Percentiles rank a stretch among this genome's conserved stretches.
phyloP scores from a whole-genome alignment of 176 grass and related monocot genomes.

The Ananas comosus region DNA sequence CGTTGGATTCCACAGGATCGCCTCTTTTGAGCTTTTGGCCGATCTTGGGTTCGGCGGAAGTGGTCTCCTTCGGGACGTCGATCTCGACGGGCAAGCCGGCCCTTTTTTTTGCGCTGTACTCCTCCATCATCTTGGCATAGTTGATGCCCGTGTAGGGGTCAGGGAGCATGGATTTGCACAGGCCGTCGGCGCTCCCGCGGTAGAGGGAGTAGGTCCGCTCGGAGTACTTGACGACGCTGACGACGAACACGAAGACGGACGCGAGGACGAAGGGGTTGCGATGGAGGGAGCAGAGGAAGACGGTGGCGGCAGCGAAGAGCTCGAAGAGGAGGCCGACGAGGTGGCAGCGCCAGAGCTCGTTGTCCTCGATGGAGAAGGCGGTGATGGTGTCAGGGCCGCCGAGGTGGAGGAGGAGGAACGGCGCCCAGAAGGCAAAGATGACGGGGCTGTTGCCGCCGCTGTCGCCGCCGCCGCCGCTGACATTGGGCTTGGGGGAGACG shows the following conservation, averaged over 20 bases:
- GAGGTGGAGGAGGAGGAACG: slow-evolving; percentile 32
- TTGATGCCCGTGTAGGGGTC: slow-evolving; percentile 16
- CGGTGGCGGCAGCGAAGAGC: background rate
- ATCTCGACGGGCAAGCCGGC: background rate
- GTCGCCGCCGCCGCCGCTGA: too few relatives aligned
- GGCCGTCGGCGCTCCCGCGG: slow-evolving; percentile 12
- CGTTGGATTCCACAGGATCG: background rate
- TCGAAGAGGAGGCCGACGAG: slow-evolving; percentile 11
- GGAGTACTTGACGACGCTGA: slow-evolving; percentile 16
- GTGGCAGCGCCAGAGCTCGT: slow-evolving; percentile 31
- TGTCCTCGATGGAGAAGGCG: slow-evolving; percentile 30
- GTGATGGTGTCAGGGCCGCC: slow-evolving; percentile 33
- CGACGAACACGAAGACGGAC: slow-evolving; percentile 1
- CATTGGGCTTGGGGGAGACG: too few relatives aligned
- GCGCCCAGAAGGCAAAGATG: slow-evolving; percentile 27
- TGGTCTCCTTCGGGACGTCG: background rate
- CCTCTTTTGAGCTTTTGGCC: background rate
- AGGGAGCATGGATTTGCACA: slow-evolving; percentile 19
- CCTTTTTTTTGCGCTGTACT: background rate
- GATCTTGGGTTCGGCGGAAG: background rate
- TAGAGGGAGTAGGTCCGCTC: slow-evolving; percentile 21
- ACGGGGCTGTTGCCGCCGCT: background rate
- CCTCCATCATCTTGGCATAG: slow-evolving; percentile 20
- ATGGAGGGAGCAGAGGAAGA: slow-evolving; percentile 3
- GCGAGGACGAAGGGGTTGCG: background rate